These are phyloP conservation scores for Lactuca sativa DNA, from an alignment of 129 eudicot genomes.

Conservation along the genomic window DNA sequence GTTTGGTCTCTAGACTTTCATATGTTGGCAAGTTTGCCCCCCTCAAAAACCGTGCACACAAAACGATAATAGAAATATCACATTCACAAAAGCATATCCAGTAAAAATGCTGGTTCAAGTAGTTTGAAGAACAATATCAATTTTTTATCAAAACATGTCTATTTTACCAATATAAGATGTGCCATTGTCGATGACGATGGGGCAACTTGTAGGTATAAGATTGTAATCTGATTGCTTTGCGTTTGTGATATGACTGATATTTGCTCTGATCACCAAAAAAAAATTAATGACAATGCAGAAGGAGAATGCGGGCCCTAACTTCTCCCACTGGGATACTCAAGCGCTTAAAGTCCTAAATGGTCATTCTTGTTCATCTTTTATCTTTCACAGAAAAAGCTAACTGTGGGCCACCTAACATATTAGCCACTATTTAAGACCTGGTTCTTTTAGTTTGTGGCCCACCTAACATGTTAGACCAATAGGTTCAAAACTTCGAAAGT, in stretches of 20 bases:
- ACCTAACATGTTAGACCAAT: background rate
- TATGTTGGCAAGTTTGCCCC: slow-evolving; percentile 84
- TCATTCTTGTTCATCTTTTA: background rate
- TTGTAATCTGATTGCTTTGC: slow-evolving; percentile 75
- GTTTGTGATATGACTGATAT: slow-evolving; percentile 79
- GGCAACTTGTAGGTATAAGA: slow-evolving; percentile 54
- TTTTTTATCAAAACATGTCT: background rate
- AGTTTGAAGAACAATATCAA: background rate
- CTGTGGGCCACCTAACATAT: background rate
- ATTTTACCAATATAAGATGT: slow-evolving; percentile 78
- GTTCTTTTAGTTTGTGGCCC: background rate
- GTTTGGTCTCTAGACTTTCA: slow-evolving; percentile 91
- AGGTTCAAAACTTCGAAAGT: background rate
- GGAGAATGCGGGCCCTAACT: slow-evolving; percentile 40
- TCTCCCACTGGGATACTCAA: slow-evolving; percentile 41
- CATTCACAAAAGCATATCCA: background rate
- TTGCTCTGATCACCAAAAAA: background rate
- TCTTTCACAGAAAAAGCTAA: slow-evolving; percentile 19
- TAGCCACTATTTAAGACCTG: background rate
- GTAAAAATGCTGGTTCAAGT: slow-evolving; percentile 9
- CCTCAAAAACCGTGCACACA: slow-evolving; percentile 50
- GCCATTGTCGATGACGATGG: slow-evolving; percentile 93
- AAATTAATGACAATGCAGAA: slow-evolving; percentile 10
- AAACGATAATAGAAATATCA: background rate
- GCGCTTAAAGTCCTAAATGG: slow-evolving; percentile 2